Conservation (phyloP, 805 yeast species). For the Wickerhamiella spandovensis region DNA sequence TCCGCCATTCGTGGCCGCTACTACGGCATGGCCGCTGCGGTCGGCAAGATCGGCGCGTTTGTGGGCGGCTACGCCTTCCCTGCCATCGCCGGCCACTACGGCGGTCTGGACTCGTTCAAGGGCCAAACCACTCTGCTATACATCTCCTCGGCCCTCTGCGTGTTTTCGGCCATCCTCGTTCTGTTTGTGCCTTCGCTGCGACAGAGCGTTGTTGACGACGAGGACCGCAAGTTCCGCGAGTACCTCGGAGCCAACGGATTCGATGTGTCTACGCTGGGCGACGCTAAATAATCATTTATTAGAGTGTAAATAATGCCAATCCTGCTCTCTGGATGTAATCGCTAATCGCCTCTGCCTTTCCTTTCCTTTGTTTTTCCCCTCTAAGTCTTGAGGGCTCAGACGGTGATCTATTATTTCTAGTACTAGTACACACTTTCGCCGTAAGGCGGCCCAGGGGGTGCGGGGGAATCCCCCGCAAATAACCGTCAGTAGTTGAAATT, state of each 20-base stretch:
- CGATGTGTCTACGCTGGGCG: not conserved
- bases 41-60: slow-evolving; percentile 88
- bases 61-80: slow-evolving; percentile 87
- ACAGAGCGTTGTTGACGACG: slow-evolving; percentile 68
- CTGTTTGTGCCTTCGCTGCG: slow-evolving; percentile 69
- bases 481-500: too few species aligned
- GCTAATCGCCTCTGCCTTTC: too few species aligned
- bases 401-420: too few species aligned
- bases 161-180: slow-evolving; percentile 56
- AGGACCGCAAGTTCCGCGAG: slow-evolving; percentile 42
- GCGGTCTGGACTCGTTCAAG: slow-evolving; percentile 31
- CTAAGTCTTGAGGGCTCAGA: too few species aligned
- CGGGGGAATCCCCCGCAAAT: too few species aligned
- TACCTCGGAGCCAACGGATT: not conserved
- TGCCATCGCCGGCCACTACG: slow-evolving; percentile 49
- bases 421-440: too few species aligned
- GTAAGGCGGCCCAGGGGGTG: too few species aligned
- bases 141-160: slow-evolving; percentile 64
- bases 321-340: too few species aligned
- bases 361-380: too few species aligned
- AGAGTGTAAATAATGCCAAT: not conserved
- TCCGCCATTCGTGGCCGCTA: slow-evolving; percentile 83
- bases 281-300: not conserved
- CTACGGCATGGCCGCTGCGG: slow-evolving; percentile 83
- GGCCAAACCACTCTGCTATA: slow-evolving; percentile 73